Evolutionary conservation across 192 early-diverging fungal genomes (phyloP), one percentile per base, ranked within the genome.

Genomic region (Coemansia pectinata): DNA sequence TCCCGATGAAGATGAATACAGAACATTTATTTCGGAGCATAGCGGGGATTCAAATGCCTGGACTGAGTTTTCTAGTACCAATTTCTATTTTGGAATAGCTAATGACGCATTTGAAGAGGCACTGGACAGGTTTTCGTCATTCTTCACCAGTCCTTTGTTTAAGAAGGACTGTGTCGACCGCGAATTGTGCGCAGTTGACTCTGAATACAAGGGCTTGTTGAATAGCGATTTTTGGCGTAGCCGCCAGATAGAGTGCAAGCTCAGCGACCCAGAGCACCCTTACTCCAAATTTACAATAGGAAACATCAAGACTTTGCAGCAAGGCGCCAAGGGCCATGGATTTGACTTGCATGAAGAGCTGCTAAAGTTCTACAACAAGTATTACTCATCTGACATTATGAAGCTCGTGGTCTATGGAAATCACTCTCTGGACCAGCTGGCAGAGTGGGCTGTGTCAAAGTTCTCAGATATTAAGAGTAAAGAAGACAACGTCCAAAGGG

Each of bases 341-440:
- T 63, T 94, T n/a, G 87, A 95, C 63, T 84, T 95, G 44, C 85
- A 93, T 21, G 85, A 91, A 4, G 89, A 93, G 47, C 77, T 98
- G 45, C 71, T 93, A 33, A 89, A 91, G 50, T 96, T 96, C 59
- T 89, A 95, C 73, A 76, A 86, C 3, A 86, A 84, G 61, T 92
- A 94, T 68, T 99, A 99, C 76, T 95, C 93, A 21, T 88, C 94
- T 11, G 96, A 96, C 57, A 72, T 97, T 27, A 98, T 97, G 95
- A 95, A 92, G 79, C 83, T 97, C 7, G 89, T 90, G 12, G 80
- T 99, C 31, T 66, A 93, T 10, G 96, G 94, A 42, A 87, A 89
- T 73, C 93, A 97, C 78, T 79, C 93, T 7, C 48, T 75, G 4
- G 91, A 95, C 67, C 71, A 88, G 69, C 79, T 97, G 57, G 78